Base-by-base conservation (phyloP, 345 rosid species). In the Pistacia atlantica region DNA sequence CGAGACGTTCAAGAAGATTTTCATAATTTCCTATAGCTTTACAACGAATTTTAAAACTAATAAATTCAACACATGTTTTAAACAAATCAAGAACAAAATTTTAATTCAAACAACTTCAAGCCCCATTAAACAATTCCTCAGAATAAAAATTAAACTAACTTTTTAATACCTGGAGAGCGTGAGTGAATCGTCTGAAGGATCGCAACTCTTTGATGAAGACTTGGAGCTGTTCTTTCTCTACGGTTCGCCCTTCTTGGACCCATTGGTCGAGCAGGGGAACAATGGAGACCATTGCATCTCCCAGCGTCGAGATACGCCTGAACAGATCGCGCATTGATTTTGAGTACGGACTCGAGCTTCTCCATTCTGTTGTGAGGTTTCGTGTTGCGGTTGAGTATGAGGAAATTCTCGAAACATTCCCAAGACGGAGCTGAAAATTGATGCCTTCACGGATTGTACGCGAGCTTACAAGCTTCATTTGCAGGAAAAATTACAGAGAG, bases 191-290 rank as follows among this genome's bases (percentile, higher is more conserved):
- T 25, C 62, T 80, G 42, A 65, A 72, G 54, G 9, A 62, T 14
- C 82, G 73, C 4, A 82, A 68, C 48, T 74, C 64, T 72, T 46
- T 80, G 75, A 87, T 75, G 22, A 78, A 66, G 45, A 0, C 0
- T 0, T 14, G 72, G 66, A 82, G 78, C 1, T 37, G 45, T 4
- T 66, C 14, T 75, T 77, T 76, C 14, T 72, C 16, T 0, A 85
- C 71, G 1, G 64, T 13, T 28, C 67, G 31, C n/a, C 86, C 85
- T 73, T 83, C 89, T 52, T 52, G 76, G 35, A 86, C 67, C 89
- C 91, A 86, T 5, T 61, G 82, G 18, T 88, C 82, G 38, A 88
- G 89, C 48, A 86, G 57, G 11, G 82, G 85, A 14, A 67, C 78
- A 22, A 86, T 67, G 5, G 85, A 78, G 14, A 54, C 67, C 57